Percentiles rank a stretch among this genome's conserved stretches.
These are phyloP conservation scores for Calocybe cyanea DNA, from an alignment of 768 basidiomycete genomes.

Conservation along the genomic window DNA sequence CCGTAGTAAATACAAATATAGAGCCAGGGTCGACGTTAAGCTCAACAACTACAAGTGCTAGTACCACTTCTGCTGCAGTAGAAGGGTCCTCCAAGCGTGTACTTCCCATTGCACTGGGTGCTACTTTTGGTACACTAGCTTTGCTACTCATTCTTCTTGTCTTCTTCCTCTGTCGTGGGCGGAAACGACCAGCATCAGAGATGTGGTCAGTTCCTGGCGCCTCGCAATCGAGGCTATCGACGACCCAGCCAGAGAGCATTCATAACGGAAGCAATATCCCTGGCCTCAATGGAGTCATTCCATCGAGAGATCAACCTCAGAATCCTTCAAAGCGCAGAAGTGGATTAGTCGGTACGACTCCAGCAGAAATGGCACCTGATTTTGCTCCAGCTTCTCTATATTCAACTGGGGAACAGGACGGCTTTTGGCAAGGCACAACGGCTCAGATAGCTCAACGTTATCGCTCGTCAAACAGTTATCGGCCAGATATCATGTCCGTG, in stretches of 20 bases:
- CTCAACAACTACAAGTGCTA: slow-evolving; percentile 6
- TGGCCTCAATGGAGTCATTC: not conserved
- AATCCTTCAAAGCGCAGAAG: not conserved
- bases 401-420: not conserved
- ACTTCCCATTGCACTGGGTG: slow-evolving; percentile 30
- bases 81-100: slow-evolving; percentile 21
- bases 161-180: slow-evolving; percentile 27
- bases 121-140: slow-evolving; percentile 27
- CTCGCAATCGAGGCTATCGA: slow-evolving; percentile 7
- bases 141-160: slow-evolving; percentile 23
- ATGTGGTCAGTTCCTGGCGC: slow-evolving; percentile 30
- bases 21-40: not conserved
- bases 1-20: slow-evolving; percentile 5
- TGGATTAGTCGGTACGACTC: slow-evolving; percentile 1
- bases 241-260: not conserved
- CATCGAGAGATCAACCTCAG: slow-evolving; percentile 6
- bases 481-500: slow-evolving; percentile 16
- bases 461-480: slow-evolving; percentile 14
- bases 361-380: slow-evolving; percentile 10
- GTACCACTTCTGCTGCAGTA: slow-evolving; percentile 19
- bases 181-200: slow-evolving; percentile 27
- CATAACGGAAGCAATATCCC: slow-evolving; percentile 4
- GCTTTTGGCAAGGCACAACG: slow-evolving; percentile 15
- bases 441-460: slow-evolving; percentile 14
- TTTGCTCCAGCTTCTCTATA: slow-evolving; percentile 9